Base-by-base conservation (phyloP, 2,329 filamentous ascomycete genomes). In the Epichloe hybrida region DNA sequence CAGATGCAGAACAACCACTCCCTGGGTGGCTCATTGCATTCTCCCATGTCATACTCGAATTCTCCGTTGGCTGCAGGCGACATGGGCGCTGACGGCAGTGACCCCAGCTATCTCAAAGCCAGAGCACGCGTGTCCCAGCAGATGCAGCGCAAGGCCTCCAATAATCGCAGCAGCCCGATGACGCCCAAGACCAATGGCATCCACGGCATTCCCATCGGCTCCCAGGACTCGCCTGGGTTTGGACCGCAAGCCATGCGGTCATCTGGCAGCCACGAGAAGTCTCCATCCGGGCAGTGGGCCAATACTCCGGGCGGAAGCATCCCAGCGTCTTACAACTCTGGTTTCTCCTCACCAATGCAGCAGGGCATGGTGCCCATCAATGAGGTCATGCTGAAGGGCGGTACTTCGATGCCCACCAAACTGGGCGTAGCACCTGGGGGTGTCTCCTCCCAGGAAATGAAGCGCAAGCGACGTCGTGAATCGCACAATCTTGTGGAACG, bases 401-500 rank as follows among this genome's bases (percentile, higher is more conserved):
- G 87, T 60, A 86, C 86, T 37, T 96, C 91, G 1, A 83, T 97
- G 71, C 91, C 91, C 2, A 79, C 88, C 36, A 96, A 96, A 71
- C 82, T 96, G 48, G 78, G 77, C 50, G 73, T 65, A n/a, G 65
- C 66, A 37, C 62, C 70, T 15, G 65, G 64, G 64, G 71, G 74
- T 15, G 75, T 85, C 49, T 87, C 93, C 50, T 84, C 88, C 1
- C 89, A 95, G 62, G 93, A 97, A 65, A 89, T 90, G 61, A 97
- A 97, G 78, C 81, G 89, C 59, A 88, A 91, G 66, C 80, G 90
- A 54, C 82, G 93, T 53, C 80, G 93, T 39, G 93, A 96, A 62
- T 97, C 91, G 1, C 93, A 98, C 71, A 97, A 98, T 64, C 76
- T 95, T 39, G 93, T 98, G 11, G 93, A 98, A 71, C 88, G 93